Percentiles rank a stretch among this genome's conserved stretches.
Conservation (phyloP, 345 rosid species). For the Citrus glauca region DNA sequence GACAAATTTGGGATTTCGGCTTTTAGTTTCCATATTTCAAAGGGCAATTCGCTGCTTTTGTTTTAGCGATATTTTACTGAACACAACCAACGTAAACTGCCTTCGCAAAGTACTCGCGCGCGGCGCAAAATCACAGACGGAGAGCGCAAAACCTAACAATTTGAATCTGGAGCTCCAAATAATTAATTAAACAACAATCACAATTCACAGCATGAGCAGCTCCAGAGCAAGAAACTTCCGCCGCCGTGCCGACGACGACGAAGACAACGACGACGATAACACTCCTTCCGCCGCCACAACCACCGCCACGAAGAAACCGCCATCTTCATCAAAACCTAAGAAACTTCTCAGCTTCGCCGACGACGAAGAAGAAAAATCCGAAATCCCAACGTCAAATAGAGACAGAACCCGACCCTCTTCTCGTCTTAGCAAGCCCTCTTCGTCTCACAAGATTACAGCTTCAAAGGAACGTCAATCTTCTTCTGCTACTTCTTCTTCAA, state of each 20-base stretch:
- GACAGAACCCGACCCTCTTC: conserved; percentile 35
- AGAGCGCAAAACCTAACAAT: neutral
- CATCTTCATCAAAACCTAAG: conserved; percentile 47
- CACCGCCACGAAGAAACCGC: conserved; percentile 19
- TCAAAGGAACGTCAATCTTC: conserved; percentile 49
- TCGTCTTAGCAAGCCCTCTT: conserved; percentile 34
- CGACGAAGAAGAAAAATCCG: conserved; percentile 56
- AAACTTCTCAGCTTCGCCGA: conserved; percentile 88
- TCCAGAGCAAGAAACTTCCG: conserved; percentile 69
- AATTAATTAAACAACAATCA: too few species aligned
- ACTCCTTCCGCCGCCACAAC: conserved; percentile 8
- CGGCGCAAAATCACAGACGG: neutral
- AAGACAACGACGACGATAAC: conserved; percentile 22
- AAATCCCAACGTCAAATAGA: conserved; percentile 10
- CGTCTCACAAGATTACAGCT: conserved; percentile 59
- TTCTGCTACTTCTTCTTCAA: conserved; percentile 20
- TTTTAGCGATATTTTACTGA: neutral
- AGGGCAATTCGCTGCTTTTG: neutral
- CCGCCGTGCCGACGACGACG: conserved; percentile 59
- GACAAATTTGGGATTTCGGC: neutral
- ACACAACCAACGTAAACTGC: neutral
- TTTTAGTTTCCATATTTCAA: neutral
- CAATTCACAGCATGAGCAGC: conserved; percentile 36
- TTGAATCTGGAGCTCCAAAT: neutral
- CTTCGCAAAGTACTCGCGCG: neutral